Base-by-base conservation (phyloP, 108 stramenopile genomes). In the Nitzschia putrida region DNA sequence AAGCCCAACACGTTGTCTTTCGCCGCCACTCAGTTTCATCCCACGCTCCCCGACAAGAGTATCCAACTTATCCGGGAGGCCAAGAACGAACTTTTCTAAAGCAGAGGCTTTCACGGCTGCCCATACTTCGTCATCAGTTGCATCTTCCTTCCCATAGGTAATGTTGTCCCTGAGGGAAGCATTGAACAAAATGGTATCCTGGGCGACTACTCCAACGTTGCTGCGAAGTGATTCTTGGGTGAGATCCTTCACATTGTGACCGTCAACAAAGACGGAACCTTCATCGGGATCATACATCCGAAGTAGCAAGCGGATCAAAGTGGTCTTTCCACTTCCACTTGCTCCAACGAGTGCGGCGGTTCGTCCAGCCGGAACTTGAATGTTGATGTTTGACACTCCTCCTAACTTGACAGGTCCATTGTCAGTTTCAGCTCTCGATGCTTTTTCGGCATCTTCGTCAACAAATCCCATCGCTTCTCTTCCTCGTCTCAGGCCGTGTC, bases 171-270 rank as follows among this genome's bases (percentile, higher is more conserved):
- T 61, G 41, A 97, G 83, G 44, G 74, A 74, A 29, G 82, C 82
- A 7, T 79, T 72, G 68, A 97, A 97, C 24, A 97, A 90, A 9
- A 47, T 66, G 26, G 94, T 90, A 59, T 94, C 94, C 80, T 97
- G 96, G 16, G 57, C 50, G 2, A 97, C 96, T 6, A 93, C 64
- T 18, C 94, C 97, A 51, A 97, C 82, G 24, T 88, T 76, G 23
- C 67, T 51, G 7, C 97, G 76, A 12, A 93, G 74, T 80, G 83
- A 86, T 22, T 51, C 38, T 24, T 90, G 80, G 74, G 92, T 88
- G 34, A 94, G 42, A 14, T 71, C 37, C 29, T 45, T 76, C 21
- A 95, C 43, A 68, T 96, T 83, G 50, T 57, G 29, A 6, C 93
- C 96, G 66, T 97, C 92, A 18, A 96, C 50, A 14, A 59, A 37